Conservation (phyloP, 768 basidiomycete genomes). For the Pholiota conissans region DNA sequence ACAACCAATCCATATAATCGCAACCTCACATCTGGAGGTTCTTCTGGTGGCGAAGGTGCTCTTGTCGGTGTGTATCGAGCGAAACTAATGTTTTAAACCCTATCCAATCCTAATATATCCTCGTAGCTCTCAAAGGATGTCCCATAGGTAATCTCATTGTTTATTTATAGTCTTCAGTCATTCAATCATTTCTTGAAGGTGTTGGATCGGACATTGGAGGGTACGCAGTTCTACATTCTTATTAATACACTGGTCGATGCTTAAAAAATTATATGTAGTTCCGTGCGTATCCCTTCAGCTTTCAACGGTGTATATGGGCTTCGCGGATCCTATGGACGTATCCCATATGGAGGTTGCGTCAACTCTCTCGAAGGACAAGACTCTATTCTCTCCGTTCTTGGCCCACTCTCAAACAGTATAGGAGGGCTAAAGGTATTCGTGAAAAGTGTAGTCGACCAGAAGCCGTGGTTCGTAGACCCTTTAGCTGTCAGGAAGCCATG, state of each 20-base stretch:
- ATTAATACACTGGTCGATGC: too few species aligned
- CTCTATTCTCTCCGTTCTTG: slow-evolving; percentile 68
- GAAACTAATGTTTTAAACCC: neutral
- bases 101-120: neutral
- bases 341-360: slow-evolving; percentile 68
- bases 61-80: slow-evolving; percentile 49
- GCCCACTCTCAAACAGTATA: slow-evolving; percentile 64
- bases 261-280: slow-evolving; percentile 38
- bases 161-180: neutral
- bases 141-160: slow-evolving; percentile 34
- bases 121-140: slow-evolving; percentile 42
- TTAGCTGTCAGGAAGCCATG: slow-evolving; percentile 56
- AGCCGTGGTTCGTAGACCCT: slow-evolving; percentile 72
- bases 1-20: slow-evolving; percentile 78
- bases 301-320: slow-evolving; percentile 74
- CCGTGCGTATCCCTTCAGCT: slow-evolving; percentile 67
- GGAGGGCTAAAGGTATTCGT: slow-evolving; percentile 66
- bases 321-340: slow-evolving; percentile 64
- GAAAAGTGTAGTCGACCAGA: slow-evolving; percentile 55
- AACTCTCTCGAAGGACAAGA: slow-evolving; percentile 75
- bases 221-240: slow-evolving; percentile 31
- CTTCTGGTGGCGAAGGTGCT: slow-evolving; percentile 86
- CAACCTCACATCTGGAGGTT: slow-evolving; percentile 72
- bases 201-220: slow-evolving; percentile 84
- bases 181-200: slow-evolving; percentile 38